Base-by-base conservation (phyloP, 768 basidiomycete species). In the Russula compacta region DNA sequence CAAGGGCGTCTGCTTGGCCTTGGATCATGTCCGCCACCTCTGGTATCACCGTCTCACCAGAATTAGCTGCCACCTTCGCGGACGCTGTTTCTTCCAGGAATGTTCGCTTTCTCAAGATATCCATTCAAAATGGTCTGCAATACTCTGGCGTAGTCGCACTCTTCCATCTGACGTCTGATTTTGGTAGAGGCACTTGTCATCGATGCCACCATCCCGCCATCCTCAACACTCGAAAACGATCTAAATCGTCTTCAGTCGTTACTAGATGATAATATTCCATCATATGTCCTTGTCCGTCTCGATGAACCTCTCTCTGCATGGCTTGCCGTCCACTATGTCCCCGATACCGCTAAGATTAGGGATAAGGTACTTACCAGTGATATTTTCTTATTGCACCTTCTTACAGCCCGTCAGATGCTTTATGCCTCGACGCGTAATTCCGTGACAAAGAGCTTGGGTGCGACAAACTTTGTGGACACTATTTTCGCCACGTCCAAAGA, bases 301-400 rank as follows among this genome's bases (percentile, higher is more conserved):
- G 88, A 89, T 65, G 73, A 77, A 19, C 78, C 85, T 2, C 75
- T 77, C 0, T 67, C 80, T 1, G 81, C 85, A 64, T 94, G 91
- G 91, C 75, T 89, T 39, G 78, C 80, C 7, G 79, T 92, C 60
- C 85, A 76, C 68, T 95, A 91, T 69, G 89, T 94, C 6, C 92
- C 92, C 1, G 92, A 95, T 63, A 70, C 78, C 19, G 88, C 92
- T 32, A 85, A 80, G 73, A 81, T 94, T 61, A 80, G 89, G 69
- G 83, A 89, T 73, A 95, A 94, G 83, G 90, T 85, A 50, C 53
- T 48, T 38, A 4, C 14, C 29, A 36, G 10, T 24, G 47, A 36
- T 10, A n/a, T 33, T 29, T 24, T 50, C 39, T 21, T 49, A 48
- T 46, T 32, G 44, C 17, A 40, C 39, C 29, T 50, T 35, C 50